Evolutionary conservation across 805 yeast genomes (phyloP).

Genomic region (Millerozyma acaciae): DNA sequence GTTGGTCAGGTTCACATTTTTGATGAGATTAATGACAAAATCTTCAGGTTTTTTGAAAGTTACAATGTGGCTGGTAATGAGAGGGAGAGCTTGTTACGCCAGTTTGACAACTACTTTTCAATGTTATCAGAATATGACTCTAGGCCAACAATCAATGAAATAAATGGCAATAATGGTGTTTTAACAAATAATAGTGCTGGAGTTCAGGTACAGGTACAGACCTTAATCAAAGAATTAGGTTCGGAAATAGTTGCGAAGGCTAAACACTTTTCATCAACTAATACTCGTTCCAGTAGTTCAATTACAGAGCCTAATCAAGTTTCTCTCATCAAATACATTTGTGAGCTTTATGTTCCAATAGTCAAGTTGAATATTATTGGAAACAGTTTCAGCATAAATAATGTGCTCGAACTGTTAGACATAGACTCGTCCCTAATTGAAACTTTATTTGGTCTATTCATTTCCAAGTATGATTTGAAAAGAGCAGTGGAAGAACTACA

Average conservation of each 20-base stretch:
- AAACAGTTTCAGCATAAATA: too few species aligned
- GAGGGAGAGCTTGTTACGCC: conserved; percentile 6
- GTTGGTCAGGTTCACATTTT: conserved; percentile 23
- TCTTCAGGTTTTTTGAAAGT: conserved; percentile 20
- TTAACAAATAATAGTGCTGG: conserved; percentile 16
- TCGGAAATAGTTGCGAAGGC: conserved; percentile 19
- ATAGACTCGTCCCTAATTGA: too few species aligned
- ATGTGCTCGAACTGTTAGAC: too few species aligned
- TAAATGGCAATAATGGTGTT: conserved; percentile 2
- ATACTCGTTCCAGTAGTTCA: too few species aligned
- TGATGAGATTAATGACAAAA: conserved; percentile 20
- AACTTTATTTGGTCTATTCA: too few species aligned
- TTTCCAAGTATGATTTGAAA: too few species aligned
- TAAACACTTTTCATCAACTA: conserved; percentile 14
- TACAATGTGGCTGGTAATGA: conserved; percentile 5
- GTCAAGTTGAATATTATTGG: too few species aligned
- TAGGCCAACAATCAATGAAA: neutral
- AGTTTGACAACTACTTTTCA: conserved; percentile 12
- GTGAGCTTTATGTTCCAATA: too few species aligned
- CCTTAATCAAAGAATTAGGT: conserved; percentile 20
- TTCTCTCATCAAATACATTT: too few species aligned
- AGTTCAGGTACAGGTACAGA: conserved; percentile 21
- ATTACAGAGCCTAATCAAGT: too few species aligned
- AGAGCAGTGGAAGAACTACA: too few species aligned
- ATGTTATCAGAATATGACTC: conserved; percentile 10